phyloP scores from a whole-genome alignment of 768 basidiomycete species.

The Termitomyces sp. region DNA sequence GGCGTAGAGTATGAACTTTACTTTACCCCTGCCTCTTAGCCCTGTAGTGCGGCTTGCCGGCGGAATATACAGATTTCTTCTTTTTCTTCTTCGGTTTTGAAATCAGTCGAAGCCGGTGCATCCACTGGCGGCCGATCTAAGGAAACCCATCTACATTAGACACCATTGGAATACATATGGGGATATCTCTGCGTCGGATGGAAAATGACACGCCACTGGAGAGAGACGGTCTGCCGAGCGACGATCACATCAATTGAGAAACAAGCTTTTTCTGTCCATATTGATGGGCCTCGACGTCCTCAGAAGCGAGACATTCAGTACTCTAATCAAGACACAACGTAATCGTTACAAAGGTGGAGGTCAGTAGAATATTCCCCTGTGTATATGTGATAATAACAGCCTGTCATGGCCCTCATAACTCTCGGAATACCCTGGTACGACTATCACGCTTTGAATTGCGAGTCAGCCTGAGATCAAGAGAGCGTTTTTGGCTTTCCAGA shows the following conservation, averaged over 20 bases:
- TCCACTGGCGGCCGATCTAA: not conserved
- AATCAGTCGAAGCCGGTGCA: not conserved
- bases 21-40: too few relatives aligned
- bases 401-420: not conserved
- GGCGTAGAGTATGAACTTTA: too few relatives aligned
- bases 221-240: constrained; percentile 10
- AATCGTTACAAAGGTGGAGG: not conserved
- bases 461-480: not conserved
- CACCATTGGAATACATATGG: not conserved
- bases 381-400: not conserved
- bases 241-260: not conserved
- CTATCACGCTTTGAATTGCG: not conserved
- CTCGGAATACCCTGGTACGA: not conserved
- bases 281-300: not conserved
- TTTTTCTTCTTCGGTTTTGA: not conserved
- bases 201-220: not conserved
- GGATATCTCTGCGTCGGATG: not conserved
- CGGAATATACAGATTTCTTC: too few relatives aligned
- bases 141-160: not conserved
- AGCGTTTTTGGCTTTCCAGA: not conserved
- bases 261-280: not conserved
- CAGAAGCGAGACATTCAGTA: not conserved
- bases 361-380: not conserved
- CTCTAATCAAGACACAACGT: not conserved
- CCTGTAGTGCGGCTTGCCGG: too few relatives aligned